phyloP scores from a whole-genome alignment of 148 eudicot species.

The Heliamphora exappendiculata region DNA sequence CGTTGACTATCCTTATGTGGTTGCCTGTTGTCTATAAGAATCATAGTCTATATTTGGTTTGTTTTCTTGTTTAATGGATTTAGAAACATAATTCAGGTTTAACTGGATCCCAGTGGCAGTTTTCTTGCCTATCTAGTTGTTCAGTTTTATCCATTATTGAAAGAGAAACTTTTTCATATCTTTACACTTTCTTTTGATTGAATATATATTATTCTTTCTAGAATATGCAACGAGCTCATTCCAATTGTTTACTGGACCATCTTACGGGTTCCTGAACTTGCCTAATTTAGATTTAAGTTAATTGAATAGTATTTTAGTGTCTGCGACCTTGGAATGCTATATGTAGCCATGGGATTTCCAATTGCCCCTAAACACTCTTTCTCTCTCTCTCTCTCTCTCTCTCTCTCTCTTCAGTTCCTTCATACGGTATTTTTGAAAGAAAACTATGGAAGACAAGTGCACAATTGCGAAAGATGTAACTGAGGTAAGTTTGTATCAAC shows the following conservation, averaged over 20 bases:
- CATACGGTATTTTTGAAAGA: not conserved
- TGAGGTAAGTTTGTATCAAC: constrained; percentile 30
- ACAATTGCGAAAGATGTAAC: constrained; percentile 62
- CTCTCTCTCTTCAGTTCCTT: not conserved
- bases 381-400: not conserved
- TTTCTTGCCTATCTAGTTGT: not conserved
- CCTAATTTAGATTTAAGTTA: not conserved
- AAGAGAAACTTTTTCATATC: not conserved
- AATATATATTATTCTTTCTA: not conserved
- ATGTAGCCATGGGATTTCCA: not conserved
- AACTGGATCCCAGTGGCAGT: not conserved
- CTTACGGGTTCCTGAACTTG: not conserved
- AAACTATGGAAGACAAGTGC: constrained; percentile 33
- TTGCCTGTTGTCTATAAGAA: not conserved
- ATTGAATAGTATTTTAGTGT: not conserved
- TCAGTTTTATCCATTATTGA: not conserved
- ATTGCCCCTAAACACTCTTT: not conserved
- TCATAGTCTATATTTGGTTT: not conserved
- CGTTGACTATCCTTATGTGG: not conserved
- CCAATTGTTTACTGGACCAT: not conserved
- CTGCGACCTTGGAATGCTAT: not conserved
- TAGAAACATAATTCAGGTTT: not conserved
- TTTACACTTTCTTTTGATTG: not conserved
- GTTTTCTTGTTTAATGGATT: not conserved
- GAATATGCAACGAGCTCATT: not conserved